Conservation (phyloP, 2,329 filamentous ascomycete genomes). For the Scedosporium minutisporum region DNA sequence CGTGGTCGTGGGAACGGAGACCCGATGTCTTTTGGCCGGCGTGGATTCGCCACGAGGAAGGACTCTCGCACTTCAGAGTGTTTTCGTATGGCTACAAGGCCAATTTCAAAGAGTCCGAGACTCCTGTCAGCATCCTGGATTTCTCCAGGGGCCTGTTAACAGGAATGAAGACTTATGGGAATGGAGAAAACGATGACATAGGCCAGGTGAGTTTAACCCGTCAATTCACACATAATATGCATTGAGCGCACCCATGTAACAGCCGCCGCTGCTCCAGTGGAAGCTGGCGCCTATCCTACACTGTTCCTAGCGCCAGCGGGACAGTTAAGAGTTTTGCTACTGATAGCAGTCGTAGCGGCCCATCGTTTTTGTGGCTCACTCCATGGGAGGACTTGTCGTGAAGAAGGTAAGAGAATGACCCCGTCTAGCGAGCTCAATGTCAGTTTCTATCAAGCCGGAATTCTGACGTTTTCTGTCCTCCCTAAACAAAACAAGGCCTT, state of each 20-base stretch:
- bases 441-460: too few species aligned
- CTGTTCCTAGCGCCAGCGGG: neutral
- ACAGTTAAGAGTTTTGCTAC: neutral
- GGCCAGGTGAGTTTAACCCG: neutral
- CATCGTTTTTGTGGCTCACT: neutral
- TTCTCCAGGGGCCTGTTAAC: neutral
- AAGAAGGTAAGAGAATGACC: neutral
- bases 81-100: conserved; percentile 2
- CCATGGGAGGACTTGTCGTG: conserved; percentile 1
- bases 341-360: neutral
- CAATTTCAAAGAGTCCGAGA: neutral
- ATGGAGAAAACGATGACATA: neutral
- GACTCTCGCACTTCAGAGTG: neutral
- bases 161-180: neutral
- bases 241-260: too few species aligned
- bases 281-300: too few species aligned
- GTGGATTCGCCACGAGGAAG: neutral
- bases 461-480: too few species aligned
- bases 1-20: conserved; percentile 1
- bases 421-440: too few species aligned
- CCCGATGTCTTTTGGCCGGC: neutral
- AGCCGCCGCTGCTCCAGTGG: too few species aligned
- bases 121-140: neutral
- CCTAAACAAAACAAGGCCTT: neutral
- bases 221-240: too few species aligned